These are phyloP conservation scores for Hymenoscyphus fructigenus DNA, from an alignment of 2,329 filamentous ascomycete species.

Conservation along the genomic window DNA sequence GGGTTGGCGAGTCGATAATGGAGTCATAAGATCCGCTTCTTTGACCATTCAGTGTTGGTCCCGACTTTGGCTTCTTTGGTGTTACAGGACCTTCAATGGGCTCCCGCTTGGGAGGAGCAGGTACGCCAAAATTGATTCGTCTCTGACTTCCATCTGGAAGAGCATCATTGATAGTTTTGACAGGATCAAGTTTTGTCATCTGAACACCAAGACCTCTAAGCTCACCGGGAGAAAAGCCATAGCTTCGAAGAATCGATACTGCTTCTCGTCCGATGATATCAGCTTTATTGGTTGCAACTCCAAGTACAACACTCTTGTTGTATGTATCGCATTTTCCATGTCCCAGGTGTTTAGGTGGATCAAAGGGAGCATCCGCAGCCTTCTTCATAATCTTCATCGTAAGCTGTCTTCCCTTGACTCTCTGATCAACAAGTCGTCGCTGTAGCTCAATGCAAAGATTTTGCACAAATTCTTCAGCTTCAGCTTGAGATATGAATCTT, in stretches of 20 bases:
- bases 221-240: constrained; percentile 84
- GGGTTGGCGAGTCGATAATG: constrained; percentile 31
- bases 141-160: constrained; percentile 73
- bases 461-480: constrained; percentile 87
- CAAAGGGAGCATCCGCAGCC: constrained; percentile 80
- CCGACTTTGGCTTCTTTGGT: constrained; percentile 37
- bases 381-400: constrained; percentile 95
- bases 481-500: constrained; percentile 85
- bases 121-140: constrained; percentile 69
- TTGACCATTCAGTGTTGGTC: constrained; percentile 21
- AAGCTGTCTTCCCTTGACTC: constrained; percentile 82
- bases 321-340: constrained; percentile 94
- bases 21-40: constrained; percentile 13
- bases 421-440: constrained; percentile 75
- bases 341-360: constrained; percentile 89
- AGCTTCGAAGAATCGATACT: constrained; percentile 77
- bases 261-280: constrained; percentile 77
- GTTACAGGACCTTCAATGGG: constrained; percentile 52
- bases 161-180: constrained; percentile 59
- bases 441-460: constrained; percentile 85
- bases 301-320: constrained; percentile 82
- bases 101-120: constrained; percentile 40
- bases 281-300: constrained; percentile 76
- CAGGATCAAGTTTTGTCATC: constrained; percentile 84
- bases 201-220: constrained; percentile 90